These are phyloP conservation scores for Serendipita sp. DNA, from an alignment of 768 basidiomycete species.

Conservation along the genomic window DNA sequence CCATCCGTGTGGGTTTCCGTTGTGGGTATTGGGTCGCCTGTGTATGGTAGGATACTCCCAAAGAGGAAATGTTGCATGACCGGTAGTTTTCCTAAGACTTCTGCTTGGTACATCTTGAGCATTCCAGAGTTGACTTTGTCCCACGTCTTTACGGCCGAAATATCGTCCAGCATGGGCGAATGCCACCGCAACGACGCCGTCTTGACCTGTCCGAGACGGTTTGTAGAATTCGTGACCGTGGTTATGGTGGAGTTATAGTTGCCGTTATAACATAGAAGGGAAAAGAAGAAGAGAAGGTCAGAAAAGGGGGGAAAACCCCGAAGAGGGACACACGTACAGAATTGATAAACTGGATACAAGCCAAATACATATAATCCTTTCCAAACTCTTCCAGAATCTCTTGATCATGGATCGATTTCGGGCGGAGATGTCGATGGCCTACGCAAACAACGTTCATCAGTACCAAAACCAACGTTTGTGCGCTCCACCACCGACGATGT, in stretches of 20 bases:
- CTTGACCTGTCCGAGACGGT: slow-evolving; percentile 47
- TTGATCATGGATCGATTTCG: slow-evolving; percentile 80
- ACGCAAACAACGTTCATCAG: not conserved
- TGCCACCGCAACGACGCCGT: slow-evolving; percentile 94
- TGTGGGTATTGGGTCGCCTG: slow-evolving; percentile 34
- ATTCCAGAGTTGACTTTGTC: slow-evolving; percentile 92
- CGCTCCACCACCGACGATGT: not conserved
- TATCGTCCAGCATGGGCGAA: slow-evolving; percentile 97
- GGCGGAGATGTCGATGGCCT: slow-evolving; percentile 82
- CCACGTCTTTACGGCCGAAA: slow-evolving; percentile 89
- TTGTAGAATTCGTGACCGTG: too few relatives aligned
- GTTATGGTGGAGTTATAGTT: too few relatives aligned
- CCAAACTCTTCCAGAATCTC: slow-evolving; percentile 88
- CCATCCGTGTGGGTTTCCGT: slow-evolving; percentile 8
- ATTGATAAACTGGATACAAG: slow-evolving; percentile 91
- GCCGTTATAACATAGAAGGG: not conserved
- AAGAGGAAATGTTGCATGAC: slow-evolving; percentile 95
- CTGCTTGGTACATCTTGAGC: slow-evolving; percentile 95
- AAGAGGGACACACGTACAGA: slow-evolving; percentile 35
- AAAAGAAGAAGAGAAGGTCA: not conserved
- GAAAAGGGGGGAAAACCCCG: not conserved
- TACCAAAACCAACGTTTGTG: not conserved
- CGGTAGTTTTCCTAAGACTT: slow-evolving; percentile 88
- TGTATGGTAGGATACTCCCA: slow-evolving; percentile 56
- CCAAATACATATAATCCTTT: slow-evolving; percentile 90